Evolutionary conservation across 306 rosid genomes (phyloP).

Genomic region (Pterocarpus santalinus): DNA sequence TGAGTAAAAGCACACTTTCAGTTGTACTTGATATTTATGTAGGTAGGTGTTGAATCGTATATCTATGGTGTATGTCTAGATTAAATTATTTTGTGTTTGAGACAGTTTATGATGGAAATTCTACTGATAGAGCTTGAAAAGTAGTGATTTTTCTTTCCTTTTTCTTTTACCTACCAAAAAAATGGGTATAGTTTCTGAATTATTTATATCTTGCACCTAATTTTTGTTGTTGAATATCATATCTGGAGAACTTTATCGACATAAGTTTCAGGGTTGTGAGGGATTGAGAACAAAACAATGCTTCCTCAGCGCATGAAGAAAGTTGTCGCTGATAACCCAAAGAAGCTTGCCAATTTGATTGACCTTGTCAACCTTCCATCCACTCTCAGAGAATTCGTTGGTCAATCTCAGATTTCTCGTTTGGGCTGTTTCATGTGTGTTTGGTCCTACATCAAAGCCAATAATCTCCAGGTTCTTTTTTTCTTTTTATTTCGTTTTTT

Average conservation of each 20-base stretch:
- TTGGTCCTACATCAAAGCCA: conserved; percentile 91
- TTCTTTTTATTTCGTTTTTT: no score
- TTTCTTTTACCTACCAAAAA: no score
- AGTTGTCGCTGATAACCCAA: conserved; percentile 77
- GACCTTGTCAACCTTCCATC: conserved; percentile 90
- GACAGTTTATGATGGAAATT: background rate
- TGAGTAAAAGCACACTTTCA: background rate
- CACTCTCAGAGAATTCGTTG: conserved; percentile 76
- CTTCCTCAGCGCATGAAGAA: conserved; percentile 69
- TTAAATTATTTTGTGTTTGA: background rate
- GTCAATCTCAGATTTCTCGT: conserved; percentile 88
- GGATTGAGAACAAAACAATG: conserved; percentile 55
- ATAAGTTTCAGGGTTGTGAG: background rate
- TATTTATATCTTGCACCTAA: background rate
- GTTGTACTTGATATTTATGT: background rate
- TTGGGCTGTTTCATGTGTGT: conserved; percentile 76
- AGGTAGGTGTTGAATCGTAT: conserved; percentile 11
- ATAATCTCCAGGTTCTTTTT: conserved; percentile 78
- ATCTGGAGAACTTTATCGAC: background rate
- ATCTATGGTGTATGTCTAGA: background rate
- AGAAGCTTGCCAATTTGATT: conserved; percentile 90
- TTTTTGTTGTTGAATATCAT: background rate
- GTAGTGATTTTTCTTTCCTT: no score
- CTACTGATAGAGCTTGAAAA: background rate
- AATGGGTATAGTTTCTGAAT: no score